phyloP scores from a whole-genome alignment of 352 stramenopile species.

The Saprolegnia diclina region DNA sequence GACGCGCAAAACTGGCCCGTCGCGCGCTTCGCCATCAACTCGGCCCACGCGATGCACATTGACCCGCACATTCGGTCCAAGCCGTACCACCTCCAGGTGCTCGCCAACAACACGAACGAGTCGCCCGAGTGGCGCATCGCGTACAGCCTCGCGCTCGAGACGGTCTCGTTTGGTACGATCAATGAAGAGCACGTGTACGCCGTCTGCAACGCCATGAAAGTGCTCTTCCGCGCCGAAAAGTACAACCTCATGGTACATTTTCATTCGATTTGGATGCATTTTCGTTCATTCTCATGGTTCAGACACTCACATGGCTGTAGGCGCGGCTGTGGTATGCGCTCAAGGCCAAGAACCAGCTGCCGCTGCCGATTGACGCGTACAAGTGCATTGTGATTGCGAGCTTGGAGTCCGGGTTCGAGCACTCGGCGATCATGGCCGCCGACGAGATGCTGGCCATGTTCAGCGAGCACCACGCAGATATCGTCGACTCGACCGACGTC shows the following conservation, averaged over 20 bases:
- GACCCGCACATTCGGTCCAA: slow-evolving; percentile 62
- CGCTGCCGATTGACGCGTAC: slow-evolving; percentile 26
- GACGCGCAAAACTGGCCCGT: slow-evolving; percentile 46
- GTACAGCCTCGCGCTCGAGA: slow-evolving; percentile 63
- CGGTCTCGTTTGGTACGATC: slow-evolving; percentile 61
- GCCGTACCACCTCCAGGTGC: slow-evolving; percentile 40
- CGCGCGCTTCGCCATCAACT: slow-evolving; percentile 53
- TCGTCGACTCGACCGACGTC: slow-evolving; percentile 24
- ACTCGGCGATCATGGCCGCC: slow-evolving; percentile 13
- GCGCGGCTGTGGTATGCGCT: slow-evolving; percentile 24
- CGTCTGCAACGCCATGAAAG: slow-evolving; percentile 59
- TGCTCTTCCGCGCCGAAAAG: slow-evolving; percentile 43
- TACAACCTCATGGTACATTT: slow-evolving; percentile 23
- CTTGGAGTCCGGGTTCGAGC: slow-evolving; percentile 10
- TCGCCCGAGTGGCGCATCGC: slow-evolving; percentile 65
- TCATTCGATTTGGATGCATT: too few relatives aligned
- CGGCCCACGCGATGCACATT: slow-evolving; percentile 43
- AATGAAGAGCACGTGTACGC: slow-evolving; percentile 58
- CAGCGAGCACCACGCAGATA: slow-evolving; percentile 16
- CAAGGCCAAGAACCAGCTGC: slow-evolving; percentile 21
- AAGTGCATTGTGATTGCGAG: slow-evolving; percentile 26
- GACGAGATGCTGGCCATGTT: slow-evolving; percentile 23
- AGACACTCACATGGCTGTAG: too few relatives aligned
- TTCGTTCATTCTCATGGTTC: too few relatives aligned
- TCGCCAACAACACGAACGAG: slow-evolving; percentile 32